Evolutionary conservation across 2,329 filamentous ascomycete genomes (phyloP).

Genomic region (Diaporthe nobilis): DNA sequence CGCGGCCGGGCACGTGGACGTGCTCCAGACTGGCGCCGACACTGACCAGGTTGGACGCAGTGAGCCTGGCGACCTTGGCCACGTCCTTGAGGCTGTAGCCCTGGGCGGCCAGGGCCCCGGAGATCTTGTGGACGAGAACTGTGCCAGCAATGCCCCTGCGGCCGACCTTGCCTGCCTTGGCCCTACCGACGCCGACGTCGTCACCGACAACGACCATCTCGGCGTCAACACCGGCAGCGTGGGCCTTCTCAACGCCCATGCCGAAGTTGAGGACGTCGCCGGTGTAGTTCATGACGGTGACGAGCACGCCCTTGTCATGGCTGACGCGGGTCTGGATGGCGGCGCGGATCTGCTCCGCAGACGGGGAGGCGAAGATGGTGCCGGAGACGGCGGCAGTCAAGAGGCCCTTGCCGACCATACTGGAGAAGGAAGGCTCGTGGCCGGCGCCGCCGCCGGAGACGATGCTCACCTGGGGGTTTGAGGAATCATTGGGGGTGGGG

Average conservation of each 20-base stretch:
- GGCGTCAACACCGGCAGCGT: conserved; percentile 80
- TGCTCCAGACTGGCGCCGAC: conserved; percentile 90
- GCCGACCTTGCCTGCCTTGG: conserved; percentile 90
- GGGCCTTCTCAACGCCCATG: conserved; percentile 92
- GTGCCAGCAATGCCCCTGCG: conserved; percentile 92
- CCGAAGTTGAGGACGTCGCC: conserved; percentile 93
- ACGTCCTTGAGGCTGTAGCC: conserved; percentile 80
- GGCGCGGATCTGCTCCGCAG: conserved; percentile 83
- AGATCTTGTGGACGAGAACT: conserved; percentile 91
- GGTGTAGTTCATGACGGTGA: conserved; percentile 97
- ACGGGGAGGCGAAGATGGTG: conserved; percentile 84
- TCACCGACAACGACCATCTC: conserved; percentile 95
- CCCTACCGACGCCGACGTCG: conserved; percentile 89
- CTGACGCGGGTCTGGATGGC: conserved; percentile 82
- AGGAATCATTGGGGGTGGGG: conserved; percentile 60
- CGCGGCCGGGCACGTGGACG: conserved; percentile 92
- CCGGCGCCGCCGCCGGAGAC: conserved; percentile 91
- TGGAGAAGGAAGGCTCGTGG: conserved; percentile 90
- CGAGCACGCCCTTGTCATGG: conserved; percentile 75
- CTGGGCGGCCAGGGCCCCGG: conserved; percentile 83
- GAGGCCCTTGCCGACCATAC: conserved; percentile 86
- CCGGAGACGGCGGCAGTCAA: conserved; percentile 87
- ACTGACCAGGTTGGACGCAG: conserved; percentile 83
- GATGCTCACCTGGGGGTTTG: conserved; percentile 79
- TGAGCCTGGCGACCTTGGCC: conserved; percentile 77